These are phyloP conservation scores for Schizophyllum amplum DNA, from an alignment of 1,284 basidiomycete genomes.

Conservation along the genomic window DNA sequence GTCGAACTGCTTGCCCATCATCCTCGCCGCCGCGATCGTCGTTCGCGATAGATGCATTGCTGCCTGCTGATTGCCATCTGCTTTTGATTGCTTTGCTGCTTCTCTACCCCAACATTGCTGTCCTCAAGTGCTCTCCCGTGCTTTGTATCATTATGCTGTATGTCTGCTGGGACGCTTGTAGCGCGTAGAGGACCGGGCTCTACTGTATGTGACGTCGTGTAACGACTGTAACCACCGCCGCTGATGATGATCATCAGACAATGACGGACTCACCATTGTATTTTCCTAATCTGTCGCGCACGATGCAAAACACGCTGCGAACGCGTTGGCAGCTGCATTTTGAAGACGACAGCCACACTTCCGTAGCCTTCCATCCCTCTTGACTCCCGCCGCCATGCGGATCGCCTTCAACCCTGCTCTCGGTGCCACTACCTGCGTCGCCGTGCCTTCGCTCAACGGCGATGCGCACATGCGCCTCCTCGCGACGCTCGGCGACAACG, in stretches of 20 bases:
- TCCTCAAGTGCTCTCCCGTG: no score
- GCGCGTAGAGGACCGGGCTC: neutral
- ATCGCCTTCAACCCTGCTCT: conserved; percentile 30
- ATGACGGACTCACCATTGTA: neutral
- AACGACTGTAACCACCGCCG: neutral
- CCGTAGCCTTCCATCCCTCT: neutral
- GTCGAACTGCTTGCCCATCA: neutral
- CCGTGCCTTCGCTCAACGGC: conserved; percentile 7
- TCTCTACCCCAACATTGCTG: no score
- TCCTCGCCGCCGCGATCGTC: neutral
- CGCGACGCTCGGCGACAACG: conserved; percentile 24
- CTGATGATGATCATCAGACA: neutral
- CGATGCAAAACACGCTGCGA: neutral
- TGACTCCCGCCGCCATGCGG: conserved; percentile 17
- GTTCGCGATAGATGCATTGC: neutral
- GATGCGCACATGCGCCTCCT: conserved; percentile 28
- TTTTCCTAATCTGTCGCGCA: neutral
- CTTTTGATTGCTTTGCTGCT: no score
- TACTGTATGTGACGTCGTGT: neutral
- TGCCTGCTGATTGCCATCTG: neutral
- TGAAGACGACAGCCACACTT: no score
- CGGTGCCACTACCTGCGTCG: conserved; percentile 20
- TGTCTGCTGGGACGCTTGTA: neutral
- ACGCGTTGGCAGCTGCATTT: neutral
- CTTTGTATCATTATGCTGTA: no score